Evolutionary conservation across 2,329 filamentous ascomycete species (phyloP).

Genomic region (Calonectria leucothoes): DNA sequence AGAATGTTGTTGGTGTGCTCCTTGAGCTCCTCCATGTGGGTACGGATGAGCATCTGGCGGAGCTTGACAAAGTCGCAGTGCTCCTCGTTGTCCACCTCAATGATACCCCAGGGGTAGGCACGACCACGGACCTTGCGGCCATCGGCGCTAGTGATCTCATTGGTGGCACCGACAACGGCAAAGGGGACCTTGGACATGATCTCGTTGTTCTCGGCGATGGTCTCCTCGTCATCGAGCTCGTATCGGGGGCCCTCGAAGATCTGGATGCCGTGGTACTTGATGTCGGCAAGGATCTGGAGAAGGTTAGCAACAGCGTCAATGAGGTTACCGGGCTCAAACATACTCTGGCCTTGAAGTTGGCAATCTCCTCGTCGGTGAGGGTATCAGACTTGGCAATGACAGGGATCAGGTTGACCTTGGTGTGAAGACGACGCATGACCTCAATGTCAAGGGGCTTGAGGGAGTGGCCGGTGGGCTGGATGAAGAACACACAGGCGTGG

Average conservation of each 20-base stretch:
- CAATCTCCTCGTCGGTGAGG: slow-evolving; percentile 95
- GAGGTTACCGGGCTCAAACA: slow-evolving; percentile 51
- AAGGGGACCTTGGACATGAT: slow-evolving; percentile 99
- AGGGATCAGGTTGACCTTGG: slow-evolving; percentile 99
- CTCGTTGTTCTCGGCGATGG: slow-evolving; percentile 99
- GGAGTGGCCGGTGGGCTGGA: slow-evolving; percentile 97
- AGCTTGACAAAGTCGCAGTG: slow-evolving; percentile 99
- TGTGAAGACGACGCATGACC: slow-evolving; percentile 99
- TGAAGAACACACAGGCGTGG: slow-evolving; percentile 99
- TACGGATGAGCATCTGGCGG: slow-evolving; percentile 99
- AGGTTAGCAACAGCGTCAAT: slow-evolving; percentile 22
- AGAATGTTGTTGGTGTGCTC: slow-evolving; percentile 99
- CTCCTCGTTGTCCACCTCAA: slow-evolving; percentile 99
- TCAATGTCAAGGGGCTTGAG: slow-evolving; percentile 99
- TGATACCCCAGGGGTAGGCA: slow-evolving; percentile 97
- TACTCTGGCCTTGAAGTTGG: slow-evolving; percentile 95
- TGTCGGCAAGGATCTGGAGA: slow-evolving; percentile 90
- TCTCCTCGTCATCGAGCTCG: slow-evolving; percentile 99
- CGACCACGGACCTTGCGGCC: slow-evolving; percentile 96
- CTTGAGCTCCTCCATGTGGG: slow-evolving; percentile 99
- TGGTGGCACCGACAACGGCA: slow-evolving; percentile 95
- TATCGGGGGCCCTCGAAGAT: slow-evolving; percentile 99
- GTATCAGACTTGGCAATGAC: slow-evolving; percentile 99
- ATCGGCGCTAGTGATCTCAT: slow-evolving; percentile 90
- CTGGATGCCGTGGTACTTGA: slow-evolving; percentile 96